Percentiles rank a stretch among this genome's conserved stretches.
These are phyloP conservation scores for Elsinoe batatas DNA, from an alignment of 2,329 filamentous ascomycete genomes.

Conservation along the genomic window DNA sequence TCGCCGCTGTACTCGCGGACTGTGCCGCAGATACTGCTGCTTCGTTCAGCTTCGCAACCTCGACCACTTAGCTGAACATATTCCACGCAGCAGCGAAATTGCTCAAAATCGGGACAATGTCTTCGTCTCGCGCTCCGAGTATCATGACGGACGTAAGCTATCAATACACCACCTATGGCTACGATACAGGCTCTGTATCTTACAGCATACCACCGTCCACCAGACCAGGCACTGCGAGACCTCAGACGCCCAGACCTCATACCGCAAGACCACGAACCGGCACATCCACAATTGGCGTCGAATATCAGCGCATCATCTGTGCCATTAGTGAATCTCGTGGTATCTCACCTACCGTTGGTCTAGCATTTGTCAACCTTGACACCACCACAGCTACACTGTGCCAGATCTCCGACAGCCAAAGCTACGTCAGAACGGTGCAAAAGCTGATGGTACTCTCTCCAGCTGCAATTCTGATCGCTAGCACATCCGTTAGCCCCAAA, in stretches of 20 bases:
- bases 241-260: slow-evolving; percentile 32
- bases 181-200: neutral
- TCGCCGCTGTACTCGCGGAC: too few species aligned
- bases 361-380: slow-evolving; percentile 79
- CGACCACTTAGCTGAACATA: too few species aligned
- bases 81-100: too few species aligned
- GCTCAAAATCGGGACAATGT: neutral
- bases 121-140: neutral
- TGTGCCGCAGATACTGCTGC: too few species aligned
- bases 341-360: slow-evolving; percentile 70
- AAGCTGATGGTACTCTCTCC: slow-evolving; percentile 76
- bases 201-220: neutral
- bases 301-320: slow-evolving; percentile 68
- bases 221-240: slow-evolving; percentile 14
- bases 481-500: slow-evolving; percentile 57
- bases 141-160: neutral
- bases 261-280: slow-evolving; percentile 45
- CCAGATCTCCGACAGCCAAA: slow-evolving; percentile 88
- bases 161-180: slow-evolving; percentile 4
- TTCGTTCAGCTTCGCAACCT: too few species aligned
- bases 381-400: slow-evolving; percentile 77
- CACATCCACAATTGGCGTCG: slow-evolving; percentile 47
- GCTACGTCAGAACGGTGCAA: slow-evolving; percentile 78
- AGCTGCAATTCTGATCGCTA: slow-evolving; percentile 67
- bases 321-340: slow-evolving; percentile 82